Evolutionary conservation across 495 filamentous ascomycete species (phyloP).

Genomic region (Durotheca rogersii): DNA sequence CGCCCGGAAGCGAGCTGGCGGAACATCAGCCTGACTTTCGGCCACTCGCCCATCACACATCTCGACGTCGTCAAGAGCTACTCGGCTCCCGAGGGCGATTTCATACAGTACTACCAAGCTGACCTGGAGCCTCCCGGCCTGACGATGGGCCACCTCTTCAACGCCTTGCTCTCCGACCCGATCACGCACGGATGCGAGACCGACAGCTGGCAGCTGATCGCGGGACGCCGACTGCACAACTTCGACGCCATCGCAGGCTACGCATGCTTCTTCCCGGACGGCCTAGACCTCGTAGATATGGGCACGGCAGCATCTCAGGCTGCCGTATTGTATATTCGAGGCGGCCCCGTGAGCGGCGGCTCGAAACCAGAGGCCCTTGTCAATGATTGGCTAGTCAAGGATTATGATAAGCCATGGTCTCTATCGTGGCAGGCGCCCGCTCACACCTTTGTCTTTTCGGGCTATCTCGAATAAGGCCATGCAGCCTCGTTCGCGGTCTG

Average conservation of each 20-base stretch:
- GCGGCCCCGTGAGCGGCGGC: slow-evolving; percentile 9
- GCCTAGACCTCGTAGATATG: slow-evolving; percentile 17
- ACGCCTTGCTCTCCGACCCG: slow-evolving; percentile 29
- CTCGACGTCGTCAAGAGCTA: slow-evolving; percentile 30
- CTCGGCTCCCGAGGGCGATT: slow-evolving; percentile 1
- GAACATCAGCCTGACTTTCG: slow-evolving; percentile 28
- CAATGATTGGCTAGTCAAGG: slow-evolving; percentile 11
- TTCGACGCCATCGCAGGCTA: slow-evolving; percentile 21
- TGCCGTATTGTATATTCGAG: slow-evolving; percentile 23
- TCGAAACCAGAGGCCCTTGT: not conserved
- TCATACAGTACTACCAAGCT: slow-evolving; percentile 28
- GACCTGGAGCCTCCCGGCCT: slow-evolving; percentile 24
- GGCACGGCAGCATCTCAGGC: slow-evolving; percentile 17
- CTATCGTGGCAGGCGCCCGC: slow-evolving; percentile 27
- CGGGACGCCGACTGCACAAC: slow-evolving; percentile 16
- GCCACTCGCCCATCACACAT: slow-evolving; percentile 19
- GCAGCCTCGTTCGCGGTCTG: too few species aligned
- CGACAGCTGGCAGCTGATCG: slow-evolving; percentile 25
- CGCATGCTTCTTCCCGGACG: slow-evolving; percentile 23
- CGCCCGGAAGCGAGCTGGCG: slow-evolving; percentile 30
- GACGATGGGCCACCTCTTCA: slow-evolving; percentile 31
- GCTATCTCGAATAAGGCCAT: slow-evolving; percentile 19
- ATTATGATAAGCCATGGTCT: slow-evolving; percentile 8
- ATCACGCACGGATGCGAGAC: slow-evolving; percentile 27
- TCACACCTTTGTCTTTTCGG: slow-evolving; percentile 25